Conservation (phyloP, 768 basidiomycete species). For the Lepiota venenata region DNA sequence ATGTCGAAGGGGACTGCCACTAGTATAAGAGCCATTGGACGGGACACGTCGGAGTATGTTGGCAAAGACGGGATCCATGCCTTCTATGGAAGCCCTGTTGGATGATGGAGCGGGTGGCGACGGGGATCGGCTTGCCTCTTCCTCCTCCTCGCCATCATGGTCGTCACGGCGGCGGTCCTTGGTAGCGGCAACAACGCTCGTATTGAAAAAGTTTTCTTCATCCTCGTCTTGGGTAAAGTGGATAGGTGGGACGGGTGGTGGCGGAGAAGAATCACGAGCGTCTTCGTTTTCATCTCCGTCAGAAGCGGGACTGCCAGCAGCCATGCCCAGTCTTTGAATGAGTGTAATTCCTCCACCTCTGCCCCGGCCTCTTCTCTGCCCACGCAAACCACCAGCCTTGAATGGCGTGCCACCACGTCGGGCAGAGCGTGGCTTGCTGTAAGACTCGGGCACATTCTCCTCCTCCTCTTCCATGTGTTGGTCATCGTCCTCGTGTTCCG, state of each 20-base stretch:
- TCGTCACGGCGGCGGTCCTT: constrained; percentile 10
- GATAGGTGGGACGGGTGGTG: constrained; percentile 40
- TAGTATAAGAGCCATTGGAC: constrained; percentile 42
- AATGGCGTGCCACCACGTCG: constrained; percentile 47
- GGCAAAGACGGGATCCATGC: constrained; percentile 86
- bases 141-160: constrained; percentile 23
- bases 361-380: constrained; percentile 40
- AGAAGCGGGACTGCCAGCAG: constrained; percentile 48
- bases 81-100: constrained; percentile 73
- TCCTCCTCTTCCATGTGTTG: constrained; percentile 35
- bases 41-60: constrained; percentile 65
- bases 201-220: constrained; percentile 25
- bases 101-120: constrained; percentile 42
- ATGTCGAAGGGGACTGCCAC: constrained; percentile 60
- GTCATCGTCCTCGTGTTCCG: constrained; percentile 44
- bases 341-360: constrained; percentile 51
- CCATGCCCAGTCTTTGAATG: constrained; percentile 60
- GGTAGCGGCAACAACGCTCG: constrained; percentile 1
- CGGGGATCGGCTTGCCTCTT: constrained; percentile 18
- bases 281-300: constrained; percentile 27
- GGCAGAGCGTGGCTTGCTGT: constrained; percentile 27
- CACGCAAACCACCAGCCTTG: constrained; percentile 34
- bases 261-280: constrained; percentile 30
- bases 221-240: constrained; percentile 34
- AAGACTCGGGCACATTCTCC: constrained; percentile 42